Evolutionary conservation across 306 rosid species (phyloP), one percentile per base, ranked within the genome.

Genomic region (Sindora glabra): DNA sequence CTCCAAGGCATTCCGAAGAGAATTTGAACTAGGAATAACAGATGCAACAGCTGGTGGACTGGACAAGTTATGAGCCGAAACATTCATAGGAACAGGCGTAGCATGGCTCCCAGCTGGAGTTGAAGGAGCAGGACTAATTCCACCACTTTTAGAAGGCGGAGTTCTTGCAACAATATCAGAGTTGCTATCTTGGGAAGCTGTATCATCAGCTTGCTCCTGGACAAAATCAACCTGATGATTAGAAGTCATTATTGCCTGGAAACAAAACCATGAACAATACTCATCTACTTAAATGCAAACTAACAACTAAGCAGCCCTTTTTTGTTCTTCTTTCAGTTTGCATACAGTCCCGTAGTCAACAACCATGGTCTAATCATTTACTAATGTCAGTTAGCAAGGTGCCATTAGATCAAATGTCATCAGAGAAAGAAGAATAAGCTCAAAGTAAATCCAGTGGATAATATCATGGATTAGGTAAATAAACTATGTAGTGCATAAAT

Each of bases 191-290:
- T 73, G 94, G 47, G 91, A 83, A 15, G 83, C 79, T 16, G 86
- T 49, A 53, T 89, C 96, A 38, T 92, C 98, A 72, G 83, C 85
- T 63, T 84, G 89, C 79, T 92, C 98, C 77, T 74, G 89, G 14
- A 83, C 66, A 74, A 70, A 72, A 39, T 77, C 67, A 74, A 59
- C 73, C 64, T 27, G 80, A 59, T 71, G 75, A 68, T 50, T 63
- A 70, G 70, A 69, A 37, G 67, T 67, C 50, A 29, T 57, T 36
- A 69, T 27, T 33, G 61, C 64, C 81, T 75, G 74, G 62, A 62
- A 62, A 66, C 36, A 26, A 19, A 79, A 69, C 48, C 64, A 65
- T 48, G 48, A 69, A 37, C 52, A 48, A 76, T 34, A 14, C 56
- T 41, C 63, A 72, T 50, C n/a, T n/a, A n/a, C n/a, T 71, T 71